Base-by-base conservation (phyloP, 2,329 filamentous ascomycete genomes). In the Epicoccum sorghinum region DNA sequence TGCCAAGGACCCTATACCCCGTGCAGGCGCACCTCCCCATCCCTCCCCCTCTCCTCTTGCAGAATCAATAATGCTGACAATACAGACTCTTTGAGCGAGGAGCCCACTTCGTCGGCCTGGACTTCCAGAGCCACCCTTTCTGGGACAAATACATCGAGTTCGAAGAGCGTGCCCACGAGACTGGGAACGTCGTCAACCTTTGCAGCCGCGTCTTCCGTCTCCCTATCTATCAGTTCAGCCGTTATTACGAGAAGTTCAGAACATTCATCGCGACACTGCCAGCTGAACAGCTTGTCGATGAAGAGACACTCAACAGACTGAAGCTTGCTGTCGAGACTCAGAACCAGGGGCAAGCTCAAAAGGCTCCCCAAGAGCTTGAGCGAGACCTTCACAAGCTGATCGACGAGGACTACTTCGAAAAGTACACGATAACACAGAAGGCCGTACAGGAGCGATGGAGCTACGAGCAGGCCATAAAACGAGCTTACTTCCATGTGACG, bases 81-180 rank as follows among this genome's bases (percentile, higher is more conserved):
- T 33, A 51, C 65, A 99, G 95, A 65, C 84, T 98, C 7, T 98
- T 98, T 71, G 93, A 99, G 74, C 90, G 95, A 62, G 95, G 89
- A 59, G 90, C 91, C 25, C 83, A 84, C 27, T 88, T 85, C 66
- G 92, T 96, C 36, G 95, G 95, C 13, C 83, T 98, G 14, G 95
- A 99, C 76, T 99, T 96, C 71, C 82, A 96, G 27, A 89, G 93
- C 2, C 92, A 97, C 72, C 92, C 92, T 1, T 97, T 99, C 78
- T 99, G 95, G 95, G 95, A 99, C 76, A 98, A 96, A 77, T 99
- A 96, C 70, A 86, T 99, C 60, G 95, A 98, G 72, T 98, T 96
- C 68, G 95, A 98, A 73, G 93, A 97, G 73, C 89, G 93, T 1
- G 82, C 93, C 58, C 64, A 69, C 40, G 66, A 70, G 30, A 59